A percentile compares a stretch with the other conserved stretches of the same genome.
These are phyloP conservation scores for Sugiyamaella novakii DNA, from an alignment of 1,139 yeast genomes.

Conservation along the genomic window DNA sequence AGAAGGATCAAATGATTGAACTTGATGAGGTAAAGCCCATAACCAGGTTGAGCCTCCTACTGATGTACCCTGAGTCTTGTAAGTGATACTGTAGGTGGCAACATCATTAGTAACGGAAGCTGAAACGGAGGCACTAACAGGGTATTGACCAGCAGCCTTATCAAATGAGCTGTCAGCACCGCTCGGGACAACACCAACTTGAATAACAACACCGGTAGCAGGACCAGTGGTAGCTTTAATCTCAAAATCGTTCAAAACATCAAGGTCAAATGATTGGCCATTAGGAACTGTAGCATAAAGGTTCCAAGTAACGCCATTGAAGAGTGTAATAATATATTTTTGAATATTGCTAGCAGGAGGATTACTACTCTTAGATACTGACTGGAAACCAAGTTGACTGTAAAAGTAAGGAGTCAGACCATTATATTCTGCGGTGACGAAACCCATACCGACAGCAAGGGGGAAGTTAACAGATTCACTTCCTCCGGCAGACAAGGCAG, in stretches of 20 bases:
- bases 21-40: conserved; percentile 75
- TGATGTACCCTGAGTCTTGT: conserved; percentile 57
- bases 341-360: conserved; percentile 47
- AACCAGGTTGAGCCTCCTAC: conserved; percentile 55
- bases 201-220: conserved; percentile 60
- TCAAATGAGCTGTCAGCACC: conserved; percentile 48
- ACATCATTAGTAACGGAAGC: conserved; percentile 45
- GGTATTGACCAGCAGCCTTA: conserved; percentile 64
- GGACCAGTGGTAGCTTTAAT: conserved; percentile 49
- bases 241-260: conserved; percentile 44
- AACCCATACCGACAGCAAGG: conserved; percentile 77
- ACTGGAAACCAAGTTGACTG: conserved; percentile 55
- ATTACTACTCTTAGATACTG: conserved; percentile 43
- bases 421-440: conserved; percentile 64
- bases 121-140: conserved; percentile 45
- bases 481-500: conserved; percentile 46
- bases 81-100: conserved; percentile 57
- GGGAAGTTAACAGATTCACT: conserved; percentile 44
- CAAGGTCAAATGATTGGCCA: conserved; percentile 44
- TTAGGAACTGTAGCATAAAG: conserved; percentile 58
- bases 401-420: conserved; percentile 59
- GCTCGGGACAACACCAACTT: conserved; percentile 59
- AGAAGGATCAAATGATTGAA: conserved; percentile 50
- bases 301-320: conserved; percentile 56
- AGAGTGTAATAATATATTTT: conserved; percentile 60